Evolutionary conservation across 2,329 filamentous ascomycete species (phyloP), one percentile per base, ranked within the genome.

Genomic region (Penicillium concentricum): DNA sequence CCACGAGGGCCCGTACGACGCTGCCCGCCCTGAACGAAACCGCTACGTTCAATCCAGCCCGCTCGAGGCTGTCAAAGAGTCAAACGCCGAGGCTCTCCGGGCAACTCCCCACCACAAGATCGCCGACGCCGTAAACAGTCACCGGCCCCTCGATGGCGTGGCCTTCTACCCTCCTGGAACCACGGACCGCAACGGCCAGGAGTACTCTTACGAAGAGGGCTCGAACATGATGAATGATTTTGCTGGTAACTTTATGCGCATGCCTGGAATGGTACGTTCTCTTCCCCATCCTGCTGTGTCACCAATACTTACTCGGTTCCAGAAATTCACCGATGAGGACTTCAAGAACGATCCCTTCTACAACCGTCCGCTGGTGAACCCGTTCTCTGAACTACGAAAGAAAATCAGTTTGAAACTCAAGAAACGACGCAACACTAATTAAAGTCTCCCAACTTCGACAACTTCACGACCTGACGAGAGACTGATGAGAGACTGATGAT

Each of bases 1-100:
- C 73, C 93, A 97, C 67, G 90, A 88, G 61, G 92, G 93, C 0
- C 93, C 93, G 0, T 97, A 90, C 66, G 93, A 97, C 71, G 91
- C 92, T 10, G 88, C 90, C 2, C 81, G 91, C 51, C 79, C 88
- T 1, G 84, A 89, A 13, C 84, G 90, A 46, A 97, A 97, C 75
- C 80, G 77, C 4, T 80, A 85, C 66, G 81, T 78, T 65, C 77
- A 80, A 53, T 76, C 72, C 56, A 87, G 90, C 3, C 92, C 93
- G 0, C 76, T 97, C 8, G 91, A 89, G 28, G 93, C 92, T 2
- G 83, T 96, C 5, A 79, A 80, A 54, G 81, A 84, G 3, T 87
- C 86, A 41, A 96, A 94, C 74, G 79, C 81, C 52, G 89, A 91
- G 71, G 90, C 92, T 0, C 73, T 97, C 48, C 85, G 81, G 59